phyloP scores from a whole-genome alignment of 257 asterid genomes.

The Linderniella brevidens region DNA sequence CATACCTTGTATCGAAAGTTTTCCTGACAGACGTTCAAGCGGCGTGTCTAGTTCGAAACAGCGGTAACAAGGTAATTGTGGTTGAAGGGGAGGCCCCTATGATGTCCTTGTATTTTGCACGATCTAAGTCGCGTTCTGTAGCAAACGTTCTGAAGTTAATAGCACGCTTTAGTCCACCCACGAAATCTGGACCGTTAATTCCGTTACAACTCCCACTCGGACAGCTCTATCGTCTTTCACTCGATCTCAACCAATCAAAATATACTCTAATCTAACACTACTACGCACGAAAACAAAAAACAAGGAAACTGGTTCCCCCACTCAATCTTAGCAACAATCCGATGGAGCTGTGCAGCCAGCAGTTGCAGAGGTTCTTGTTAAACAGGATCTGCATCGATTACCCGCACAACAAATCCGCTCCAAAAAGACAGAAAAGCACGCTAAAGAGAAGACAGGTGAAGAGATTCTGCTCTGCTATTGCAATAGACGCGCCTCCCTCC shows the following conservation, averaged over 20 bases:
- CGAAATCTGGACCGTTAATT: conserved; percentile 45
- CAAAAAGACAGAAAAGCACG: conserved; percentile 10
- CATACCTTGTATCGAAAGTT: too few relatives aligned
- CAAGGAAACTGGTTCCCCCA: not conserved
- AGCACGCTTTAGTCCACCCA: not conserved
- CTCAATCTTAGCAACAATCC: not conserved
- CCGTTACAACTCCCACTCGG: conserved; percentile 30
- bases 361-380: conserved; percentile 34
- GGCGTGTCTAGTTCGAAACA: too few relatives aligned
- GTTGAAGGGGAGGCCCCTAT: too few relatives aligned
- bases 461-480: conserved; percentile 47
- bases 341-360: conserved; percentile 58
- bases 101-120: too few relatives aligned
- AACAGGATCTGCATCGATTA: conserved; percentile 32
- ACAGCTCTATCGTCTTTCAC: conserved; percentile 28
- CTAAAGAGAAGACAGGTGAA: conserved; percentile 31
- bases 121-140: too few relatives aligned
- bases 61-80: too few relatives aligned
- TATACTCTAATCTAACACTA: not conserved
- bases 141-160: too few relatives aligned
- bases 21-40: too few relatives aligned
- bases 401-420: conserved; percentile 13
- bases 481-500: conserved; percentile 56
- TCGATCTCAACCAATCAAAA: conserved; percentile 30
- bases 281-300: too few relatives aligned